A percentile compares a stretch with the other conserved stretches of the same genome.
These are phyloP conservation scores for Saturnispora dispora DNA, from an alignment of 805 yeast species.

Conservation along the genomic window DNA sequence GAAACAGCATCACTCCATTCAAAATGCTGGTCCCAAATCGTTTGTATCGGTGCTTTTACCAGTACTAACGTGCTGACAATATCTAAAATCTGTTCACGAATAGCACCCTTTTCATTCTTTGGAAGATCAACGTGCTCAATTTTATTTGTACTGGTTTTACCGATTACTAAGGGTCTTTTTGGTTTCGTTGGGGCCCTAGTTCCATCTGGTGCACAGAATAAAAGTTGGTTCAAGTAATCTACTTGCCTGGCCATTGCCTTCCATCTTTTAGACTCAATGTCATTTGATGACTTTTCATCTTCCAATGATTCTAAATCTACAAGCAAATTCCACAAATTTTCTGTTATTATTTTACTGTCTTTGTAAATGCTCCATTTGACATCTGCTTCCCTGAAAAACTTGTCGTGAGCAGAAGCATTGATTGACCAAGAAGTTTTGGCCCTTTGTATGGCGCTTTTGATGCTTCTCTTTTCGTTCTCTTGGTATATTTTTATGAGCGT, in stretches of 20 bases:
- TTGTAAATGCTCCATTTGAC: constrained; percentile 40
- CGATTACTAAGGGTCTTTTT: not conserved
- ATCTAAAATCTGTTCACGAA: constrained; percentile 38
- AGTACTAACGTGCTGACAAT: constrained; percentile 66
- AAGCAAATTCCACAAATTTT: constrained; percentile 43
- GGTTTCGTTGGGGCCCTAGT: not conserved
- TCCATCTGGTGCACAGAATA: constrained; percentile 7
- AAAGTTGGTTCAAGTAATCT: constrained; percentile 33
- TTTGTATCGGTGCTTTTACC: constrained; percentile 48
- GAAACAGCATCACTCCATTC: constrained; percentile 59
- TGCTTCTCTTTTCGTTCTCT: constrained; percentile 32
- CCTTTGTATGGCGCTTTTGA: constrained; percentile 35
- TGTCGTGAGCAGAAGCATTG: constrained; percentile 31
- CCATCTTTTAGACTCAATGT: constrained; percentile 53
- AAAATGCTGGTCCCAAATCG: constrained; percentile 66
- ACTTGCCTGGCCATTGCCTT: constrained; percentile 39
- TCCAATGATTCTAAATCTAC: constrained; percentile 37
- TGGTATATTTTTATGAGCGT: constrained; percentile 35
- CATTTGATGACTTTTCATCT: constrained; percentile 4
- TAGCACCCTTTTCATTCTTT: constrained; percentile 27
- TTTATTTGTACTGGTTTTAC: not conserved
- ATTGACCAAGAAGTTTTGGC: constrained; percentile 43
- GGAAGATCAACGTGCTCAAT: constrained; percentile 31
- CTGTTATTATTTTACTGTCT: constrained; percentile 36
- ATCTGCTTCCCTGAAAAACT: constrained; percentile 25